Evolutionary conservation across 2,329 filamentous ascomycete genomes (phyloP).

Genomic region (Aspergillus caelatus): DNA sequence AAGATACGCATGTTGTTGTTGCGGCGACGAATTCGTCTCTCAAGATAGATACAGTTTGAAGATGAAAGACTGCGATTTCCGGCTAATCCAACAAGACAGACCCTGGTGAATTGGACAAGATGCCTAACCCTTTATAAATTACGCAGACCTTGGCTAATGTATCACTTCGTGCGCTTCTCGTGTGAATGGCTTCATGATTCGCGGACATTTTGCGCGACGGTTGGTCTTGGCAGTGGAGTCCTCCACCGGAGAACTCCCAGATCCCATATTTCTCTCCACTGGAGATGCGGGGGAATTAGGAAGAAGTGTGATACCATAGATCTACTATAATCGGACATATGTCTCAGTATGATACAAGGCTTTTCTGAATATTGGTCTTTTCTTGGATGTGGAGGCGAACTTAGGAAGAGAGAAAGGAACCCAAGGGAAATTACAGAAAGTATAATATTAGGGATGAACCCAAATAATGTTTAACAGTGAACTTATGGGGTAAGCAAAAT

Average conservation of each 20-base stretch:
- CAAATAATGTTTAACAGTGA: too few species aligned
- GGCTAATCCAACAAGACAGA: neutral
- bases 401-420: too few species aligned
- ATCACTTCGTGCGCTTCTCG: rapidly evolving
- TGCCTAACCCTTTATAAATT: neutral
- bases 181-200: neutral
- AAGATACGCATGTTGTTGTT: neutral
- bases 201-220: neutral
- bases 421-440: too few species aligned
- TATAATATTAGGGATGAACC: too few species aligned
- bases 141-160: neutral
- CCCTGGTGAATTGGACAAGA: neutral
- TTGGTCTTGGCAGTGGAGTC: neutral
- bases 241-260: neutral
- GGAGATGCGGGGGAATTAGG: neutral
- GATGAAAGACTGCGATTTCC: neutral
- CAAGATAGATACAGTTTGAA: neutral
- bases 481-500: too few species aligned
- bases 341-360: too few species aligned
- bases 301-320: too few species aligned
- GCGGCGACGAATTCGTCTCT: neutral
- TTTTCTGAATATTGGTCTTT: too few species aligned
- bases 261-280: neutral
- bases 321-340: neutral
- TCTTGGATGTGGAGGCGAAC: too few species aligned